Evolutionary conservation across 129 eudicot species (phyloP).

Genomic region (Calendula officinalis): DNA sequence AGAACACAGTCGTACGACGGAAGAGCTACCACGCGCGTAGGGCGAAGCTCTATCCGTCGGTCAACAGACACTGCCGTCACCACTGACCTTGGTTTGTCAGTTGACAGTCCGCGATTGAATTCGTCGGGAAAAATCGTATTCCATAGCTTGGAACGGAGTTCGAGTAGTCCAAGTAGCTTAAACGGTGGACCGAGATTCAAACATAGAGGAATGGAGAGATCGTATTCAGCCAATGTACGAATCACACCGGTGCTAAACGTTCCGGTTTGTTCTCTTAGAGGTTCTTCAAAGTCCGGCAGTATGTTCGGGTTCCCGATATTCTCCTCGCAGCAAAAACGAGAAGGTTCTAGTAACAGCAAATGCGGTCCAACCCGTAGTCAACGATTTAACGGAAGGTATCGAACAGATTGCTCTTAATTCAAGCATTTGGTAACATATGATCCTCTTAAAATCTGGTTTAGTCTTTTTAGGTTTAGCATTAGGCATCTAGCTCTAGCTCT

Average conservation of each 20-base stretch:
- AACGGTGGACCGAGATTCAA: conserved; percentile 65
- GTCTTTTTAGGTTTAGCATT: conserved; percentile 4
- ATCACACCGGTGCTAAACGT: conserved; percentile 84
- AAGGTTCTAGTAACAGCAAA: conserved; percentile 9
- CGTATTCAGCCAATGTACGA: conserved; percentile 77
- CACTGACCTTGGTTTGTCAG: conserved; percentile 45
- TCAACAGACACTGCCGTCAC: conserved; percentile 24
- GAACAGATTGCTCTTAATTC: conserved; percentile 10
- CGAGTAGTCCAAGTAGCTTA: conserved; percentile 84
- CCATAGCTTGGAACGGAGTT: conserved; percentile 78
- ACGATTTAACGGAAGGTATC: conserved; percentile 4
- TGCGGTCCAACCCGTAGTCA: conserved; percentile 31
- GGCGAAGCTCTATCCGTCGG: conserved; percentile 41
- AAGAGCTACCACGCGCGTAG: conserved; percentile 29
- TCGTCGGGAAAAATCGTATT: conserved; percentile 78
- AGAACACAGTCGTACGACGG: conserved; percentile 30
- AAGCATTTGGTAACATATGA: background rate
- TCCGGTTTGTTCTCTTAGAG: conserved; percentile 74
- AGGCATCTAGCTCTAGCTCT: conserved; percentile 24
- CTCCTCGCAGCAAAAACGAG: conserved; percentile 52
- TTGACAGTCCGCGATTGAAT: conserved; percentile 86
- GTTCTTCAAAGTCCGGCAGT: conserved; percentile 64
- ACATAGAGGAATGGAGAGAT: conserved; percentile 67
- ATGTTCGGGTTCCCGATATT: conserved; percentile 64
- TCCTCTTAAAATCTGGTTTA: background rate